A percentile compares a stretch with the other conserved stretches of the same genome.
Conservation (phyloP, 306 rosid species). For the Prunus kanzakura region DNA sequence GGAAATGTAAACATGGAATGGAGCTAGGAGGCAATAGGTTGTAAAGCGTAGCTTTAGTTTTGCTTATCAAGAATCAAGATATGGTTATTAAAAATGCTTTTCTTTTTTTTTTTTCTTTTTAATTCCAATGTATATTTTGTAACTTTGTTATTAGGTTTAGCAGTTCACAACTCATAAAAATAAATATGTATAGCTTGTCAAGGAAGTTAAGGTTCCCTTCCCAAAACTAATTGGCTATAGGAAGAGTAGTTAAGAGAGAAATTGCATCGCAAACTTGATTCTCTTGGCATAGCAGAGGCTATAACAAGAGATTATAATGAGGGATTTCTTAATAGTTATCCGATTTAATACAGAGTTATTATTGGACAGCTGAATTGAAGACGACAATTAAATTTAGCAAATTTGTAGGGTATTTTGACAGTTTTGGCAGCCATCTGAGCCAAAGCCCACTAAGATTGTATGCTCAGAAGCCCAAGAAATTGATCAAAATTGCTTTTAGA, state of each 20-base stretch:
- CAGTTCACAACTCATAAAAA: too few species aligned
- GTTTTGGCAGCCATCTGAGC: not conserved
- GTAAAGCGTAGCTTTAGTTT: slow-evolving; percentile 7
- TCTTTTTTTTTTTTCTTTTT: not conserved
- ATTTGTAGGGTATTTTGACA: slow-evolving; percentile 7
- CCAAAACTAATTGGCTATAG: too few species aligned
- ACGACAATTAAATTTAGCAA: not conserved
- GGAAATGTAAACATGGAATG: slow-evolving; percentile 30
- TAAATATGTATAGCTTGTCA: too few species aligned
- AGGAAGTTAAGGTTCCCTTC: too few species aligned
- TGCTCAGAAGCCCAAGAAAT: not conserved
- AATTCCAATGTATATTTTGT: not conserved
- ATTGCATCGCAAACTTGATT: too few species aligned
- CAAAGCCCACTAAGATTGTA: not conserved
- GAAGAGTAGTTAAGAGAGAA: too few species aligned
- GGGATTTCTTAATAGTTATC: too few species aligned
- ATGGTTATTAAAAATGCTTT: slow-evolving; percentile 31
- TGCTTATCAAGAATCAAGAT: slow-evolving; percentile 33
- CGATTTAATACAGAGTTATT: not conserved
- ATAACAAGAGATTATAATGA: too few species aligned
- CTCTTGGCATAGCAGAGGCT: too few species aligned
- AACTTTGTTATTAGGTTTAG: not conserved
- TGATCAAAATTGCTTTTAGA: not conserved
- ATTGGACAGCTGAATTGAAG: not conserved
- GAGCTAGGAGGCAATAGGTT: slow-evolving; percentile 35